Base-by-base conservation (phyloP, 345 rosid species). In the Rhizophora mangle region DNA sequence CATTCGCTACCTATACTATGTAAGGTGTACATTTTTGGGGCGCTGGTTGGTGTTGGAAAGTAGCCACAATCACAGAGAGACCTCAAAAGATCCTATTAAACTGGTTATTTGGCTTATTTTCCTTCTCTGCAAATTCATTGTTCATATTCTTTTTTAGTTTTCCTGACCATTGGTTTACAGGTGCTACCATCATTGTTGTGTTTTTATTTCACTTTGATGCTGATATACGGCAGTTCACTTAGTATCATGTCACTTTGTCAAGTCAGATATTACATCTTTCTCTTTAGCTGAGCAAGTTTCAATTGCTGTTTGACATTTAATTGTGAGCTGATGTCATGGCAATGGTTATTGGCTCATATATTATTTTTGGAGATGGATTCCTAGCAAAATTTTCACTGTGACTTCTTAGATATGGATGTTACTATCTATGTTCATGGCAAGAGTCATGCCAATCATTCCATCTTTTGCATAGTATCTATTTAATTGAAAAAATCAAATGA, bases 1-100 rank as follows among this genome's bases (percentile, higher is more conserved):
- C 46, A 74, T 92, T 81, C 96, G 99, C 68, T 95, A 92, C 75
- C 64, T 88, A 54, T 95, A 92, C 85, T 95, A 86, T 70, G 79
- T 95, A 36, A 87, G 81, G 83, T 70, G 85, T 83, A 76, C 80
- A 63, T 73, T 95, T 78, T 77, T 63, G 54, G 90, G 85, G 68
- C 82, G 74, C 68, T 82, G 89, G 96, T 79, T 88, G 82, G 71
- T 81, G n/a, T 36, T 86, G 72, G 96, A 92, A 70, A 88, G 81
- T 74, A 85, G 88, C 68, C 87, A 75, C 78, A 76, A 84, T 37
- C 75, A 68, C 31, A 47, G 75, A 60, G 85, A 82, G 57, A 76
- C 82, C 6, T 68, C 69, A 47, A 73, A 83, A 59, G 86, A 89
- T 82, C 83, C 70, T 63, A 29, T 78, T 36, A 80, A 87, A 83